Percentiles rank a stretch among this genome's conserved stretches.
Conservation (phyloP, 495 filamentous ascomycete species). For the Talaromyces adpressus region DNA sequence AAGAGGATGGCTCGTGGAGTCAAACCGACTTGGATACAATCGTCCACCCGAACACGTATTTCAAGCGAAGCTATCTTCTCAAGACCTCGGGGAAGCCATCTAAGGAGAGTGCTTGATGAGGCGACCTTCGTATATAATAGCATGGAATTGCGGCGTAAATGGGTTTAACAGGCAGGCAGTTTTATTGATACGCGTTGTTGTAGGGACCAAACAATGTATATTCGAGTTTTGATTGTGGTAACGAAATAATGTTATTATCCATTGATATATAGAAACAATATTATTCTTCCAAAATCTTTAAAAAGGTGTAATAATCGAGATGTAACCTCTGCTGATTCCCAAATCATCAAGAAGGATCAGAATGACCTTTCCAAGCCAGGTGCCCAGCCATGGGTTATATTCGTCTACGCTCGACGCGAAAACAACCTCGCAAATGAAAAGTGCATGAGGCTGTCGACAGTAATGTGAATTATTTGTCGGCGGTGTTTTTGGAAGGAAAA, state of each 20-base stretch:
- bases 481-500: slow-evolving; percentile 37
- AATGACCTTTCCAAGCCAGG: slow-evolving; percentile 66
- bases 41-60: slow-evolving; percentile 96
- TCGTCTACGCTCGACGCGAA: slow-evolving; percentile 66
- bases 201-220: neutral
- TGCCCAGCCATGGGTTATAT: slow-evolving; percentile 69
- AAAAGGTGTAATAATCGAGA: neutral
- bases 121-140: neutral
- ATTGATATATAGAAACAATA: neutral
- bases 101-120: slow-evolving; percentile 42
- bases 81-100: slow-evolving; percentile 50
- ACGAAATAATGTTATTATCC: neutral
- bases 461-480: slow-evolving; percentile 50
- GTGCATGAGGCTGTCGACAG: slow-evolving; percentile 48
- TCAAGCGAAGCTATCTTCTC: slow-evolving; percentile 83
- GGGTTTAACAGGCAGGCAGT: neutral
- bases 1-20: slow-evolving; percentile 71
- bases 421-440: slow-evolving; percentile 48
- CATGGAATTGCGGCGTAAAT: neutral
- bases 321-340: slow-evolving; percentile 83
- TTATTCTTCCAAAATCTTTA: neutral
- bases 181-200: neutral
- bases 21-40: slow-evolving; percentile 87
- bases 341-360: slow-evolving; percentile 54
- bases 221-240: slow-evolving; percentile 4